Base-by-base conservation (phyloP, 192 early-diverging fungal genomes). In the Rhizoclosmatium globosum region DNA sequence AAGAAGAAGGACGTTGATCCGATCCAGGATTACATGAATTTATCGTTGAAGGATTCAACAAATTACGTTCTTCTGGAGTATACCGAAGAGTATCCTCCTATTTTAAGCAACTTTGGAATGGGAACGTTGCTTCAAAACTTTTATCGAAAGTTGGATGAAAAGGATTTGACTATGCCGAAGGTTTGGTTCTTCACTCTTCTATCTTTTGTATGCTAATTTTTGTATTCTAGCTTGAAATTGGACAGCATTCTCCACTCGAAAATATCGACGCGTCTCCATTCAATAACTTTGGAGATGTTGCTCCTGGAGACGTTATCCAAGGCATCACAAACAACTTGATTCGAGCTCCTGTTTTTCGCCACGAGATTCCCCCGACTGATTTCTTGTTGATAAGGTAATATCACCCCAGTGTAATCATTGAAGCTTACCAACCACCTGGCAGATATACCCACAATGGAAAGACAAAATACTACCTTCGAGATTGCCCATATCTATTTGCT, bases 91-190 rank as follows among this genome's bases (percentile, higher is more conserved):
- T 94, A 97, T 81, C 98, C 98, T 15, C 92, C 94, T 0, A 92
- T 98, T 39, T 75, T 99, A 71, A 92, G 93, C 38, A 98, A 98
- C 77, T 87, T 92, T 4, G 98, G 98, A 38, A 99, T 99, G 98
- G 96, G 93, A 62, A 95, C 92, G 69, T 87, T 98, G 67, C 85
- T 98, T 48, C 92, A 95, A 79, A 98, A 98, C 79, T 99, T 98
- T 84, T 99, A 98, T 71, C 91, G 98, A 42, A 98, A 98, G 85
- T 89, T 86, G 17, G 90, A 94, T 15, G 89, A 91, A 31, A 91
- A 93, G 71, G 98, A 99, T 81, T 86, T 89, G 46, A 84, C 87
- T 53, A 84, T 94, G 17, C 96, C 96, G 13, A 84, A 88, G 53
- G 89, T 94, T 74, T 2, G 7, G 6, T 17, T 64, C 9, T n/a